Percentiles rank a stretch among this genome's conserved stretches.
Evolutionary conservation across 768 basidiomycete genomes (phyloP).

Genomic region (Podaxis sp.): DNA sequence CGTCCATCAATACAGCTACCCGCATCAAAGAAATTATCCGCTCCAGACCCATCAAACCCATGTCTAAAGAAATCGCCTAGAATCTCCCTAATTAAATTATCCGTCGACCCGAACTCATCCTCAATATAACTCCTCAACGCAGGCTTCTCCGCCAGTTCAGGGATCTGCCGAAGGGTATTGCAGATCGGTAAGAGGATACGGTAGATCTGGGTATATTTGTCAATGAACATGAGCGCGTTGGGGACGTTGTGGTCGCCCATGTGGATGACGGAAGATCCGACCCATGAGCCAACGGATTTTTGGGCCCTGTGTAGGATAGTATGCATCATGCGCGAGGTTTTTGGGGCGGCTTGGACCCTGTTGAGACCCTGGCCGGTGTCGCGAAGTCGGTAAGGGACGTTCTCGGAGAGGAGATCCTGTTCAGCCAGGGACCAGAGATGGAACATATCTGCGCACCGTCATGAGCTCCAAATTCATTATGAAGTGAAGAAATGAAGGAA

Average conservation of each 20-base stretch:
- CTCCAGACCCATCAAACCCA: slow-evolving; percentile 89
- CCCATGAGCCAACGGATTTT: slow-evolving; percentile 77
- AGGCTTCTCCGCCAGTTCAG: slow-evolving; percentile 62
- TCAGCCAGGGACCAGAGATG: slow-evolving; percentile 82
- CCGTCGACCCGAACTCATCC: slow-evolving; percentile 76
- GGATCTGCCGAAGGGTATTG: slow-evolving; percentile 76
- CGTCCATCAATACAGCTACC: slow-evolving; percentile 85
- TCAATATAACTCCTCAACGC: slow-evolving; percentile 77
- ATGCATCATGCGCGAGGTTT: slow-evolving; percentile 91
- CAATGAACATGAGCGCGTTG: slow-evolving; percentile 85
- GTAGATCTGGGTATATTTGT: slow-evolving; percentile 92
- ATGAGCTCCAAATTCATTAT: neutral
- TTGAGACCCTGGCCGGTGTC: slow-evolving; percentile 93
- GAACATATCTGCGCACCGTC: slow-evolving; percentile 68
- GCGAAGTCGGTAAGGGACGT: slow-evolving; percentile 72
- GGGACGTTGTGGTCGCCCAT: slow-evolving; percentile 89
- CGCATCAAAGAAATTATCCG: slow-evolving; percentile 88
- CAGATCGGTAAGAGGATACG: slow-evolving; percentile 87
- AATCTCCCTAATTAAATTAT: slow-evolving; percentile 69
- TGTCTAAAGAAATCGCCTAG: slow-evolving; percentile 85
- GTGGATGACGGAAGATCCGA: slow-evolving; percentile 85
- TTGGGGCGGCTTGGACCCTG: slow-evolving; percentile 83
- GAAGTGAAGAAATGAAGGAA: neutral
- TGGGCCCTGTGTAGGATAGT: slow-evolving; percentile 83
- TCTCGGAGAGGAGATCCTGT: slow-evolving; percentile 78